These are phyloP conservation scores for Diversispora epigaea DNA, from an alignment of 192 early-diverging fungal genomes.

Conservation along the genomic window DNA sequence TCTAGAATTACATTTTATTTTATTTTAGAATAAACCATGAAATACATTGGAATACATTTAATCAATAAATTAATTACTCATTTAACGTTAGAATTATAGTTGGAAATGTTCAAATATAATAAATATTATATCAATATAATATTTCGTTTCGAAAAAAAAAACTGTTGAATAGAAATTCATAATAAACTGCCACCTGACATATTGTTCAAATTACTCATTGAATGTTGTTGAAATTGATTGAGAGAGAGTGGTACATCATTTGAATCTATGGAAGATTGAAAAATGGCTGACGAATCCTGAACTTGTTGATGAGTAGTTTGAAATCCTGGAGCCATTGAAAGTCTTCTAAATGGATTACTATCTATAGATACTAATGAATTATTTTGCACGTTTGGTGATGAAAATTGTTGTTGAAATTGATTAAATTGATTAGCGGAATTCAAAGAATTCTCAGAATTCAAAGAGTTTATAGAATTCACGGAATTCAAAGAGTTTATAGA, in stretches of 20 bases:
- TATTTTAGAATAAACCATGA: too few relatives aligned
- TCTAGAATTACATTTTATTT: too few relatives aligned
- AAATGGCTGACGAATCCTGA: too few relatives aligned
- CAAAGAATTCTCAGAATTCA: background rate
- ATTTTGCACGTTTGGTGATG: background rate
- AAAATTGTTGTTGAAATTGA: background rate
- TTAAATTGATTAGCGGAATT: background rate
- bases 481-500: background rate
- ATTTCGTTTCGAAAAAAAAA: too few relatives aligned
- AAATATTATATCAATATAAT: too few relatives aligned
- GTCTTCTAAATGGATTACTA: slow-evolving; percentile 31
- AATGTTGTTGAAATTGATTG: background rate
- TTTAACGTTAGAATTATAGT: too few relatives aligned
- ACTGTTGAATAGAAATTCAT: too few relatives aligned
- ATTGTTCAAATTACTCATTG: background rate
- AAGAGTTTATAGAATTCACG: background rate
- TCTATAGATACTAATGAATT: background rate
- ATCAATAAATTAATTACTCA: too few relatives aligned
- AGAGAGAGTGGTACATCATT: background rate
- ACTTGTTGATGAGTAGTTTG: too few relatives aligned
- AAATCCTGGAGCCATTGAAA: background rate
- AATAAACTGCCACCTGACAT: too few relatives aligned
- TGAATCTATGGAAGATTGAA: background rate
- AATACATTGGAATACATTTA: too few relatives aligned
- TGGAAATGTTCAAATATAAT: too few relatives aligned